These are phyloP conservation scores for Chrysanthemum seticuspe DNA, from an alignment of 129 eudicot species.

Conservation along the genomic window DNA sequence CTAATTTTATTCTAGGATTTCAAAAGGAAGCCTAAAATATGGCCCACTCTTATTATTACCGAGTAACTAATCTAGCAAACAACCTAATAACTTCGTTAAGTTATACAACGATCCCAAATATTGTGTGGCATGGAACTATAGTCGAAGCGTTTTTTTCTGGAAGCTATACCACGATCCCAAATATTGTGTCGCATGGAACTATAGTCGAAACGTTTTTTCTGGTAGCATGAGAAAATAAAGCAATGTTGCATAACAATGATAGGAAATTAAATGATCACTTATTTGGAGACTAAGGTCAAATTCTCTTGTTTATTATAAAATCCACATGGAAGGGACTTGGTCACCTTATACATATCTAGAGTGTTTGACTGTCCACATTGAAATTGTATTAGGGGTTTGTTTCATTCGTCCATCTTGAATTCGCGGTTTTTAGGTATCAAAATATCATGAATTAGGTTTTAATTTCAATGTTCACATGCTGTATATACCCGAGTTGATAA, in stretches of 20 bases:
- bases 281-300: slow-evolving; percentile 6
- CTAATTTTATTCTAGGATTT: no score
- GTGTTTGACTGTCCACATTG: slow-evolving; percentile 15
- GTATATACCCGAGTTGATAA: no score
- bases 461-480: no score
- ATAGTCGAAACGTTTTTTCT: not conserved
- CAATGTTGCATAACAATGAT: not conserved
- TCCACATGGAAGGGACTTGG: slow-evolving; percentile 26
- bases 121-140: no score
- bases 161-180: not conserved
- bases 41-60: not conserved
- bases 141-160: not conserved
- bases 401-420: not conserved
- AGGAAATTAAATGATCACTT: no score
- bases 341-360: slow-evolving; percentile 12
- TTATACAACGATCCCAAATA: no score
- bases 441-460: not conserved
- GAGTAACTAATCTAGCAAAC: not conserved
- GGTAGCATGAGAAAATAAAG: not conserved
- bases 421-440: not conserved
- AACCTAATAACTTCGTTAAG: no score
- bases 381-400: not conserved
- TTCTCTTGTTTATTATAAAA: not conserved
- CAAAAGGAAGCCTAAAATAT: not conserved
- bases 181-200: no score